These are phyloP conservation scores for Myxozyma neotropica DNA, from an alignment of 805 yeast species.

Conservation along the genomic window DNA sequence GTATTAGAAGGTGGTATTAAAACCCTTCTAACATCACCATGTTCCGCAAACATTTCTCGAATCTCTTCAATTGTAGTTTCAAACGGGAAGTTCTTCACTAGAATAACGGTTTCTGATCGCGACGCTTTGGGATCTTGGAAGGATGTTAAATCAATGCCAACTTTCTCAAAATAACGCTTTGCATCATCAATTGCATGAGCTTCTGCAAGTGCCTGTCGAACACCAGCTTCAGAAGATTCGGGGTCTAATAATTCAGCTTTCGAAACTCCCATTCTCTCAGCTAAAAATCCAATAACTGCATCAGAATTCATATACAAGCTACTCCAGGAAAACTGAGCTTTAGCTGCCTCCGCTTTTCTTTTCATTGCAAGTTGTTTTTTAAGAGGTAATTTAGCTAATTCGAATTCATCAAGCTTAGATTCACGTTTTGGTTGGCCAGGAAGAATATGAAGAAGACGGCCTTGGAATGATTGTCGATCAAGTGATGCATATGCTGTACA, in stretches of 20 bases:
- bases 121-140: conserved; percentile 55
- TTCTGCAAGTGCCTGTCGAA: conserved; percentile 95
- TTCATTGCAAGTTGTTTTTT: conserved; percentile 88
- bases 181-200: conserved; percentile 94
- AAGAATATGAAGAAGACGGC: conserved; percentile 84
- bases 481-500: conserved; percentile 68
- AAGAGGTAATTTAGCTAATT: conserved; percentile 83
- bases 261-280: conserved; percentile 75
- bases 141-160: conserved; percentile 79
- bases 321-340: conserved; percentile 91
- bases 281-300: conserved; percentile 89
- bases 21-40: conserved; percentile 77
- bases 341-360: conserved; percentile 80
- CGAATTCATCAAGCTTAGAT: conserved; percentile 87
- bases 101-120: conserved; percentile 75
- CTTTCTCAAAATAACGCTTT: conserved; percentile 77
- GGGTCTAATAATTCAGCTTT: conserved; percentile 88
- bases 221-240: conserved; percentile 83
- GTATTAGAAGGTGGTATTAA: conserved; percentile 97
- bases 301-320: conserved; percentile 87
- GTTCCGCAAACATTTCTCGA: conserved; percentile 75
- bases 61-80: conserved; percentile 82
- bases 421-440: conserved; percentile 83
- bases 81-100: conserved; percentile 88
- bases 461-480: conserved; percentile 91